phyloP scores from a whole-genome alignment of 2,329 filamentous ascomycete species.

The Grosmannia clavigera region DNA sequence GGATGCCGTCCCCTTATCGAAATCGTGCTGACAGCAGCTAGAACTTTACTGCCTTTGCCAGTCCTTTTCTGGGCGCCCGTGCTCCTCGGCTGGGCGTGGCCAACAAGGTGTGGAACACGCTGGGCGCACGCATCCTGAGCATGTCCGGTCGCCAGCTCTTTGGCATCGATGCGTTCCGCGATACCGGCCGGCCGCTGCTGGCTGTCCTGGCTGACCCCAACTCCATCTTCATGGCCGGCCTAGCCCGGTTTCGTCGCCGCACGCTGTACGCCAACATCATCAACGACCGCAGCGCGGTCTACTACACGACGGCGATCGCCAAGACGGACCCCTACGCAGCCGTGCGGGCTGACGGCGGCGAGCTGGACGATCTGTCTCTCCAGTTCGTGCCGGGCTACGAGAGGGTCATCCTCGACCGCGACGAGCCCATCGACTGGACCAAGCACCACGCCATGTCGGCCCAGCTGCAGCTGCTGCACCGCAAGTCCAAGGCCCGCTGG shows the following conservation, averaged over 20 bases:
- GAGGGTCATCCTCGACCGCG: constrained; percentile 60
- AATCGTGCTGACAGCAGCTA: constrained; percentile 16
- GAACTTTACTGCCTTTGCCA: constrained; percentile 91
- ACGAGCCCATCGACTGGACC: constrained; percentile 35
- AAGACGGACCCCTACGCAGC: constrained; percentile 61
- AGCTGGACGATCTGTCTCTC: constrained; percentile 53
- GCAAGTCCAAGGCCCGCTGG: not conserved
- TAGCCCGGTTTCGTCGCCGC: constrained; percentile 63
- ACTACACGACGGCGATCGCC: constrained; percentile 71
- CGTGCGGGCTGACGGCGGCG: constrained; percentile 13
- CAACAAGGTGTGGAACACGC: constrained; percentile 64
- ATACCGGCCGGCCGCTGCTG: constrained; percentile 69
- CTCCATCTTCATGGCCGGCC: constrained; percentile 73
- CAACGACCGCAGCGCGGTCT: constrained; percentile 72
- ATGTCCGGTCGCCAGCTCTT: constrained; percentile 81
- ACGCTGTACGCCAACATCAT: constrained; percentile 76
- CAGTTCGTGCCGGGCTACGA: constrained; percentile 66
- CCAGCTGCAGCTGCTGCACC: not conserved
- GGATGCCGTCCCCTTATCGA: not conserved
- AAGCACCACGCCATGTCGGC: not conserved
- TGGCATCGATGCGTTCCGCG: constrained; percentile 71
- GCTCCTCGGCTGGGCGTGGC: constrained; percentile 54
- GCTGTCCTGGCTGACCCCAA: constrained; percentile 70
- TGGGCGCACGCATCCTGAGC: constrained; percentile 71
- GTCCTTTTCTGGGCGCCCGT: constrained; percentile 68